Evolutionary conservation across 139 green algal genomes (phyloP), one percentile per base, ranked within the genome.

Genomic region (Deuterostichococcus epilithicus): DNA sequence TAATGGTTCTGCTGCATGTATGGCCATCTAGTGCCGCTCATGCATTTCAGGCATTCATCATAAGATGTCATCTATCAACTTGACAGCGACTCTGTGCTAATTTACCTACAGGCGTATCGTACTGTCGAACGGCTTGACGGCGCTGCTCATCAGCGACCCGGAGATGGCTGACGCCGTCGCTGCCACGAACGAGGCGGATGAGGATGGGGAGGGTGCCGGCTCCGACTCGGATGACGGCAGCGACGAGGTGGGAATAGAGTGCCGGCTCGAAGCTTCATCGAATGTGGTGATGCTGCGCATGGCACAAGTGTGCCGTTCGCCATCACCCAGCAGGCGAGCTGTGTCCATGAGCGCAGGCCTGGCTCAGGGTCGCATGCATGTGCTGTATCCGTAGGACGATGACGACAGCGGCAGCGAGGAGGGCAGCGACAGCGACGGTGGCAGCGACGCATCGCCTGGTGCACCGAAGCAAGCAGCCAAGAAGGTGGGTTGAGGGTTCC

Each of bases 121-220:
- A 8, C 78, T 98, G 15, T 25, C 70, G 4, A 98, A 98, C 77
- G 91, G 91, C 0, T 45, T 98, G 4, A 59, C 72, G 0, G 89
- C 87, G 8, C 72, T 98, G 39, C 80, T 98, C 5, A 94, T 98
- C 32, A 84, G 90, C 77, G 95, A 98, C 73, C 92, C 92, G 0
- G 87, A 97, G 37, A 96, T 98, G 35, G 76, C 65, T 59, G 20
- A 36, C 5, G 73, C 32, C 23, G 26, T 63, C 58, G 35, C 59
- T 52, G 42, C 74, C 59, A 68, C n/a, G 1, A 42, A 66, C 32
- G 72, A 73, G 1, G 76, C 80, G 3, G 70, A 83, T 6, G 39
- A 77, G 37, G 77, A 78, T 13, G 77, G 45, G 2, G 75, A 78
- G 26, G 75, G 79, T 20, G 79, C 66, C 42, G 8, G 13, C 13